These are phyloP conservation scores for Hyaloscypha finlandica DNA, from an alignment of 495 filamentous ascomycete genomes.

Conservation along the genomic window DNA sequence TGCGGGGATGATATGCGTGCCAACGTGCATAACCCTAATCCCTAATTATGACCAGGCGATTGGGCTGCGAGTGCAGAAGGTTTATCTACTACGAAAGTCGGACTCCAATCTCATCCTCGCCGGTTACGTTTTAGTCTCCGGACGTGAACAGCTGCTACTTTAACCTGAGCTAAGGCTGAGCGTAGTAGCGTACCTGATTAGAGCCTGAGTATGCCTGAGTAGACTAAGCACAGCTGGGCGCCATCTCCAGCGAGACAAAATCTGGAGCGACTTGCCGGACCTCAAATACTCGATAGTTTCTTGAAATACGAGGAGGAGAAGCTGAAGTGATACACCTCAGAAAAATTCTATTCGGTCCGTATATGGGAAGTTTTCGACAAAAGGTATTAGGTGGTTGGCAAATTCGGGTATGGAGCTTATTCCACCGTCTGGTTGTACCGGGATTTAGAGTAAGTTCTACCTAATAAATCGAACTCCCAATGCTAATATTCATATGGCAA, in stretches of 20 bases:
- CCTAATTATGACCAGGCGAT: too few relatives aligned
- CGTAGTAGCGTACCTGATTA: too few relatives aligned
- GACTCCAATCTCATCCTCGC: too few relatives aligned
- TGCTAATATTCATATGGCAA: constrained; percentile 2
- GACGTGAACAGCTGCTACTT: too few relatives aligned
- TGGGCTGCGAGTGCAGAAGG: too few relatives aligned
- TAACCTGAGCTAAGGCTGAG: too few relatives aligned
- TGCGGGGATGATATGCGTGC: not conserved
- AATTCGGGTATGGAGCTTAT: not conserved
- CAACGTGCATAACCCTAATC: not conserved
- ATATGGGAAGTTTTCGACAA: constrained; percentile 3
- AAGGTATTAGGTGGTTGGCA: not conserved
- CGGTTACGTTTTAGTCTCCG: too few relatives aligned
- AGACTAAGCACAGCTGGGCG: too few relatives aligned
- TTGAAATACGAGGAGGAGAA: constrained; percentile 3
- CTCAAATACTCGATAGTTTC: not conserved
- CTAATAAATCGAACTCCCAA: not conserved
- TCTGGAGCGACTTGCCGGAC: not conserved
- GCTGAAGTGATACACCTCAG: not conserved
- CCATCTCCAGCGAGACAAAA: constrained; percentile 3
- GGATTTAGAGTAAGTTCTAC: not conserved
- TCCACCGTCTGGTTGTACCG: not conserved
- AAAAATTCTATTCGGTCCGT: constrained; percentile 1
- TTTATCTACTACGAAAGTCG: too few relatives aligned
- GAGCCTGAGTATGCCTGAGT: too few relatives aligned